Conservation (phyloP, 768 basidiomycete species). For the Mycena indigotica region DNA sequence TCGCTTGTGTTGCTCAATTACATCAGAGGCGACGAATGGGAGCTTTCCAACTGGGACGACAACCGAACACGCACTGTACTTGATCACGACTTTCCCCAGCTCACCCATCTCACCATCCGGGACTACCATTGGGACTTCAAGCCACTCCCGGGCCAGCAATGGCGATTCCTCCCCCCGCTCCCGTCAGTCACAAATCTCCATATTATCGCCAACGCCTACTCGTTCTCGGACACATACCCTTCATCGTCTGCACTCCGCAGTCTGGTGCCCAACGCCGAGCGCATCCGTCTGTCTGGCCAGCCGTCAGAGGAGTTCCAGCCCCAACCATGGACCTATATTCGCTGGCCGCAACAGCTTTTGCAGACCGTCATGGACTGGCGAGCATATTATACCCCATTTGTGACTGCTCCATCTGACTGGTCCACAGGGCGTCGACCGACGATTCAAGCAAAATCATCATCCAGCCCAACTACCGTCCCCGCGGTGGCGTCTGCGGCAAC, state of each 20-base stretch:
- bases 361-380: background rate
- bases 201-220: background rate
- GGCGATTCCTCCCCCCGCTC: constrained; percentile 4
- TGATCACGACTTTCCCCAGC: constrained; percentile 7
- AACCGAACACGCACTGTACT: constrained; percentile 10
- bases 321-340: background rate
- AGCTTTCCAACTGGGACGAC: background rate
- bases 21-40: constrained; percentile 4
- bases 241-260: background rate
- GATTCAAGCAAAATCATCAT: too few relatives aligned
- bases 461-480: constrained; percentile 2
- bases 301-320: constrained; percentile 2
- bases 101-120: constrained; percentile 7
- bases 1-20: constrained; percentile 16
- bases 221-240: too few relatives aligned
- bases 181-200: constrained; percentile 17
- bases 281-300: constrained; percentile 8
- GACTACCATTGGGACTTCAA: constrained; percentile 5
- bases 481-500: constrained; percentile 1
- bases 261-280: constrained; percentile 7
- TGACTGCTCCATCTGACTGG: background rate
- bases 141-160: background rate
- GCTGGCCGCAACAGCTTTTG: background rate
- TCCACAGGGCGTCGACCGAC: background rate
- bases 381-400: background rate